Conservation (phyloP, 208 protist species). For the Leptomonas seymouri region DNA sequence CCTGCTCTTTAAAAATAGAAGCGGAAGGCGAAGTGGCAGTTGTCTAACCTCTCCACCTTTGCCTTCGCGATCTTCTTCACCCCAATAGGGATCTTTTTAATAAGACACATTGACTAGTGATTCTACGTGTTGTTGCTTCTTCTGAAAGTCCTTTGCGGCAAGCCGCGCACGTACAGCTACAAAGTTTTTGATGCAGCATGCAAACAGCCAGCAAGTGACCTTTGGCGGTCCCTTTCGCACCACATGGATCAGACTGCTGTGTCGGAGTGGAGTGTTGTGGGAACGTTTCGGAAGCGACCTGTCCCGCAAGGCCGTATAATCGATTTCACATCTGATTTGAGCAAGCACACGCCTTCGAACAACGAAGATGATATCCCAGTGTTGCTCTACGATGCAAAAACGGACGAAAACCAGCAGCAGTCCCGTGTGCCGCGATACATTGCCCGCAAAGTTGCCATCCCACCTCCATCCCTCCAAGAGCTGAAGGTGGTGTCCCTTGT, state of each 20-base stretch:
- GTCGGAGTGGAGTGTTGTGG: slow-evolving; percentile 47
- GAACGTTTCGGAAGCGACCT: slow-evolving; percentile 36
- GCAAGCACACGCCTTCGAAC: slow-evolving; percentile 16
- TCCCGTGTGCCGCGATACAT: slow-evolving; percentile 57
- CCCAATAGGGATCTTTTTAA: too few relatives aligned
- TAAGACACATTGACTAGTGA: too few relatives aligned
- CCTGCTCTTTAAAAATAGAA: too few relatives aligned
- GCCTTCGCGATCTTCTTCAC: too few relatives aligned
- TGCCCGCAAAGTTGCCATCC: slow-evolving; percentile 49
- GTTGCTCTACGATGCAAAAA: slow-evolving; percentile 39
- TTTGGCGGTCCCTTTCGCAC: neutral
- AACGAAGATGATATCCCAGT: slow-evolving; percentile 26
- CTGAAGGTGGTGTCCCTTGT: slow-evolving; percentile 64
- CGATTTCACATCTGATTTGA: slow-evolving; percentile 31
- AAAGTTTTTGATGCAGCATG: too few relatives aligned
- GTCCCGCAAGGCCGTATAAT: slow-evolving; percentile 41
- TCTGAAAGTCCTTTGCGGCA: too few relatives aligned
- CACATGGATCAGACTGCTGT: slow-evolving; percentile 24
- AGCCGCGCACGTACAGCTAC: too few relatives aligned
- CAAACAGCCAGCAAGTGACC: too few relatives aligned
- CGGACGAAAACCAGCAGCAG: slow-evolving; percentile 24
- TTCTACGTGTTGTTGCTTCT: too few relatives aligned
- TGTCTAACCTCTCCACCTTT: too few relatives aligned
- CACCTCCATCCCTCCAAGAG: slow-evolving; percentile 35
- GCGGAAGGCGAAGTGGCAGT: too few relatives aligned